phyloP scores from a whole-genome alignment of 371 early-diverging fungal species.

The Mortierella sp. region DNA sequence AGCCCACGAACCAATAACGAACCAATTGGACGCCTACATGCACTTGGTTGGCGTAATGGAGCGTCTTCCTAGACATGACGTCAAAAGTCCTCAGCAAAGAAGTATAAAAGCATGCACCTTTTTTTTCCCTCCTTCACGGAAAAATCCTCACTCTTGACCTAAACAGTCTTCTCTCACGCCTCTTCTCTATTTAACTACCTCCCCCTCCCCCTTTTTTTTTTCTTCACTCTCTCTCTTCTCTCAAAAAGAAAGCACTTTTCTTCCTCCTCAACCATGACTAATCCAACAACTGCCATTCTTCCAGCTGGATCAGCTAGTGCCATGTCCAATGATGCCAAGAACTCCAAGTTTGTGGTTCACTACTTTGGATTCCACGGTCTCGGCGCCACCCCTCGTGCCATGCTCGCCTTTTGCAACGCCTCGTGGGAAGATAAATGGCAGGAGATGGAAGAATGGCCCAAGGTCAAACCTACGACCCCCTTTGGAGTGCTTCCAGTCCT shows the following conservation, averaged over 20 bases:
- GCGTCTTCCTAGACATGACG: too few species aligned
- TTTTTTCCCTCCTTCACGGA: too few species aligned
- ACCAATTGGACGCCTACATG: too few species aligned
- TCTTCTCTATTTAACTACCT: too few species aligned
- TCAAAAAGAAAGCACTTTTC: not conserved
- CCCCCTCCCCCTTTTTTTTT: too few species aligned
- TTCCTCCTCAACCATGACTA: not conserved
- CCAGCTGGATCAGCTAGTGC: not conserved
- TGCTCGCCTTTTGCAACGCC: conserved; percentile 7
- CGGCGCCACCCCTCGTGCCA: conserved; percentile 12
- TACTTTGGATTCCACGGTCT: conserved; percentile 23
- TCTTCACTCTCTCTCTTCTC: too few species aligned
- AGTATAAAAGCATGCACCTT: too few species aligned
- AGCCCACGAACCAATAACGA: too few species aligned
- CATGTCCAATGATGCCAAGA: not conserved
- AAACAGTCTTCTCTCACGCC: too few species aligned
- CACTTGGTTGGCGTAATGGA: too few species aligned
- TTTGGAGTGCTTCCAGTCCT: conserved; percentile 16
- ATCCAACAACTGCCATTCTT: conserved; percentile 2
- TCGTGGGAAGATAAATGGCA: conserved; percentile 17
- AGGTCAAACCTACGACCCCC: conserved; percentile 14
- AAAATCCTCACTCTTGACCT: too few species aligned
- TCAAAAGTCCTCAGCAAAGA: too few species aligned
- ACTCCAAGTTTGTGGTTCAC: conserved; percentile 7
- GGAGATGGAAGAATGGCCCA: conserved; percentile 7